These are phyloP conservation scores for Cryphonectria carpinicola DNA, from an alignment of 2,329 filamentous ascomycete species.

Conservation along the genomic window DNA sequence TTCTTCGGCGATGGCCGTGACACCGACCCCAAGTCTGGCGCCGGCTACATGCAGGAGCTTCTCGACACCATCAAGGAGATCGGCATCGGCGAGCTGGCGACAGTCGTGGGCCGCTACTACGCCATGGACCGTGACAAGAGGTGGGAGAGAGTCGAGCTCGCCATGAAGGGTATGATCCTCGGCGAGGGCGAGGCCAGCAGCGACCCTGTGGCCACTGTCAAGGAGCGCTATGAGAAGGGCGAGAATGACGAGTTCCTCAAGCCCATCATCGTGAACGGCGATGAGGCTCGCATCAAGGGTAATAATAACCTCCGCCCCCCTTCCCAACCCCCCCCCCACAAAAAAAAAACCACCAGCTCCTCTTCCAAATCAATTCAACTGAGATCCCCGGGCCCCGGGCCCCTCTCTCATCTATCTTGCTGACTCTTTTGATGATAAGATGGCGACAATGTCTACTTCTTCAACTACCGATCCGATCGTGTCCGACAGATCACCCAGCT, in stretches of 20 bases:
- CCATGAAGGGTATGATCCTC: slow-evolving; percentile 80
- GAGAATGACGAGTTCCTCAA: slow-evolving; percentile 98
- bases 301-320: slow-evolving; percentile 35
- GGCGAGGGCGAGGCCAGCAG: slow-evolving; percentile 86
- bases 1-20: slow-evolving; percentile 99
- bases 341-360: no score
- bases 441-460: slow-evolving; percentile 96
- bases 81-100: slow-evolving; percentile 84
- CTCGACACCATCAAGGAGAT: slow-evolving; percentile 81
- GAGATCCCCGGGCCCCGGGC: no score
- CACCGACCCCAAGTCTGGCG: slow-evolving; percentile 93
- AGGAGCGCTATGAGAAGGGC: slow-evolving; percentile 82
- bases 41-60: slow-evolving; percentile 85
- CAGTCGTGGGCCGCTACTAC: slow-evolving; percentile 94
- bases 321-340: fast-evolving
- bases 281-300: slow-evolving; percentile 85
- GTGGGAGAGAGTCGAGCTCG: slow-evolving; percentile 93
- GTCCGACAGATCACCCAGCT: slow-evolving; percentile 96
- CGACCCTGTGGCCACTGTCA: slow-evolving; percentile 85
- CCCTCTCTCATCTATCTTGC: neutral
- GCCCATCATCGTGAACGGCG: slow-evolving; percentile 91
- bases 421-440: slow-evolving; percentile 58
- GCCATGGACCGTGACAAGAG: slow-evolving; percentile 99
- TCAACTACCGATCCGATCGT: slow-evolving; percentile 99
- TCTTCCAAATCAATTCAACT: no score